Percentiles rank a stretch among this genome's conserved stretches.
phyloP scores from a whole-genome alignment of 1,139 yeast species.

The Pichia sp. region DNA sequence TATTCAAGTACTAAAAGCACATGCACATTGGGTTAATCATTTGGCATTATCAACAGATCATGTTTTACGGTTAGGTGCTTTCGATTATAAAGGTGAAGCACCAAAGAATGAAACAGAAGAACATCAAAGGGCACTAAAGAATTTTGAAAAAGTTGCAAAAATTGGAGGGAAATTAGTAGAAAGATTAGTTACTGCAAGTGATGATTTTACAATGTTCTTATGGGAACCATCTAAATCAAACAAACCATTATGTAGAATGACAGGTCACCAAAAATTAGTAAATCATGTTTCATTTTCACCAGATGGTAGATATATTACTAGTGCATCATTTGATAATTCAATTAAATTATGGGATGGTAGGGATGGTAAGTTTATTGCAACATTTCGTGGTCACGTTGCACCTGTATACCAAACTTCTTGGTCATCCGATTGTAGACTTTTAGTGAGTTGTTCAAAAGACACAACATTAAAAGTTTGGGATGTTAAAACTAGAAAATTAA shows the following conservation, averaged over 20 bases:
- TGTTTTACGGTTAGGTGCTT: constrained; percentile 78
- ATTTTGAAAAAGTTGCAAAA: constrained; percentile 75
- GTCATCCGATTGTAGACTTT: constrained; percentile 89
- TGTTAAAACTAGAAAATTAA: constrained; percentile 72
- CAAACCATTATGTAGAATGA: constrained; percentile 88
- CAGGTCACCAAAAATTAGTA: constrained; percentile 95
- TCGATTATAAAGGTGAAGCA: constrained; percentile 53
- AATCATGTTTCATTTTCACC: constrained; percentile 96
- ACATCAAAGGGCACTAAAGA: constrained; percentile 50
- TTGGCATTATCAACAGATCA: constrained; percentile 87
- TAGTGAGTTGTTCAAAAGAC: constrained; percentile 93
- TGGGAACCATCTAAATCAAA: constrained; percentile 85
- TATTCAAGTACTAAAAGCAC: constrained; percentile 73
- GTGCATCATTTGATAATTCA: constrained; percentile 93
- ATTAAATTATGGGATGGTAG: constrained; percentile 95
- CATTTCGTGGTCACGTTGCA: constrained; percentile 95
- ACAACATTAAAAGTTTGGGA: constrained; percentile 98
- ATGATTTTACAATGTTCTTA: constrained; percentile 94
- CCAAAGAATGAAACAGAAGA: constrained; percentile 52
- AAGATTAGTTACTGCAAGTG: constrained; percentile 89
- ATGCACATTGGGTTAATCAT: constrained; percentile 98
- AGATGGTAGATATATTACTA: constrained; percentile 85
- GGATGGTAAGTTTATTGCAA: constrained; percentile 82
- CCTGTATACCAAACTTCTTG: constrained; percentile 98
- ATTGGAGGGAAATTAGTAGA: constrained; percentile 65